phyloP scores from a whole-genome alignment of 805 yeast species.

The Saturnispora dispora region DNA sequence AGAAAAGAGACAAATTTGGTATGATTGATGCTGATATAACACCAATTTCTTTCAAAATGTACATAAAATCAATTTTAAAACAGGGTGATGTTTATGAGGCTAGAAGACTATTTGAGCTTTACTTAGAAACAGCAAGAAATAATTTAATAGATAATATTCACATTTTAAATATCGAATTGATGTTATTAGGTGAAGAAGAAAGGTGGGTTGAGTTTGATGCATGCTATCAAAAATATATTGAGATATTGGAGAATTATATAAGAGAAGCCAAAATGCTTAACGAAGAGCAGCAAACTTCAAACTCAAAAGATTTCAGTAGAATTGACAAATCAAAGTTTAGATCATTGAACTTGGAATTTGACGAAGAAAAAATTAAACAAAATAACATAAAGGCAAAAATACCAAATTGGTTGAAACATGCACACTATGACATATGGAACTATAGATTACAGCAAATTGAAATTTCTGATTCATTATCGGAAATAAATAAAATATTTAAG shows the following conservation, averaged over 20 bases:
- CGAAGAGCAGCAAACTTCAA: neutral
- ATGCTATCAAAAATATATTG: conserved; percentile 20
- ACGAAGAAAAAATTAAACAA: conserved; percentile 12
- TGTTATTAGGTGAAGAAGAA: conserved; percentile 24
- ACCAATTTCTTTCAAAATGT: conserved; percentile 20
- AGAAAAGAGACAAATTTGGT: conserved; percentile 18
- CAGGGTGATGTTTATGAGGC: conserved; percentile 18
- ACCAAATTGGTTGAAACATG: conserved; percentile 21
- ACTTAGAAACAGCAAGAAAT: conserved; percentile 17
- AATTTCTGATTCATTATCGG: conserved; percentile 17
- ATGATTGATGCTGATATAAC: conserved; percentile 18
- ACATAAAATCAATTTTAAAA: conserved; percentile 16
- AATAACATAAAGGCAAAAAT: conserved; percentile 10
- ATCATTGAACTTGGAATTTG: conserved; percentile 7
- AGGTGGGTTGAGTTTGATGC: conserved; percentile 28
- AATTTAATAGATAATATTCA: conserved; percentile 23
- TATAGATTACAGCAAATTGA: conserved; percentile 24
- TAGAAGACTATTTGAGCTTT: conserved; percentile 23
- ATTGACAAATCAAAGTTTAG: conserved; percentile 1
- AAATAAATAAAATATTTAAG: conserved; percentile 15
- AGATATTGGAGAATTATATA: conserved; percentile 13
- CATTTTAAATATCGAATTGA: conserved; percentile 21
- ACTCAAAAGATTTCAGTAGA: conserved; percentile 8
- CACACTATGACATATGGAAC: conserved; percentile 23
- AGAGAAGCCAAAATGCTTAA: conserved; percentile 13